Conservation (phyloP, 1,284 basidiomycete species). For the Meripilus lineatus region DNA sequence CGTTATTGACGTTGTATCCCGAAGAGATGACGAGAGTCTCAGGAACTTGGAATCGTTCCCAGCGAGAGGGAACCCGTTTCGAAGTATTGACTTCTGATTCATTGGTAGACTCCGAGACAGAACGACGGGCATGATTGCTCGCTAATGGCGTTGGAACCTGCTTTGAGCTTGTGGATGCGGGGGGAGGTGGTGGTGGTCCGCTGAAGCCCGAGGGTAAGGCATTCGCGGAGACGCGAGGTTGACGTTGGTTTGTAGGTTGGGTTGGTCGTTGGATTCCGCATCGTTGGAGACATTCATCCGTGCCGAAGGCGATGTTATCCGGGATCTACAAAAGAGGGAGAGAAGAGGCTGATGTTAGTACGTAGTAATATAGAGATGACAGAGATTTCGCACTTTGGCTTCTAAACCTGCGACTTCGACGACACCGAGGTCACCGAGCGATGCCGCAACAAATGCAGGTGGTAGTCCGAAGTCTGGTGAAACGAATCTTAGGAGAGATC, state of each 20-base stretch:
- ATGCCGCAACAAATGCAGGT: constrained; percentile 29
- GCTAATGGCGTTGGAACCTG: too few species aligned
- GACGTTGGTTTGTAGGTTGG: constrained; percentile 30
- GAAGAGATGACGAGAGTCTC: background rate
- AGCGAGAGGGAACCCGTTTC: background rate
- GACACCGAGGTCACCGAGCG: constrained; percentile 30
- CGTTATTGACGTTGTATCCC: constrained; percentile 14
- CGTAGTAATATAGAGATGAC: background rate
- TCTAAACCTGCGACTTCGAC: constrained; percentile 27
- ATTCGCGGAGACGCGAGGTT: constrained; percentile 28
- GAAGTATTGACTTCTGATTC: background rate
- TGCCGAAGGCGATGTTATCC: constrained; percentile 30
- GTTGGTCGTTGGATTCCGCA: constrained; percentile 24
- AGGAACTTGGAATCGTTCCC: too few species aligned
- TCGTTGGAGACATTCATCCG: constrained; percentile 28
- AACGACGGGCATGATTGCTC: background rate
- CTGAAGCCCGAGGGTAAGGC: constrained; percentile 21
- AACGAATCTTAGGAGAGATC: background rate
- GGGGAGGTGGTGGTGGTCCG: constrained; percentile 4
- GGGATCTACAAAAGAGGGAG: constrained; percentile 23
- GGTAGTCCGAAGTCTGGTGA: constrained; percentile 28
- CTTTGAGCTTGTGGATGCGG: background rate
- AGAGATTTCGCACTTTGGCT: constrained; percentile 13
- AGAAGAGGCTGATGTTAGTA: background rate
- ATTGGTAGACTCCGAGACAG: background rate